phyloP scores from a whole-genome alignment of 352 stramenopile species.

The Bremia lactucae region DNA sequence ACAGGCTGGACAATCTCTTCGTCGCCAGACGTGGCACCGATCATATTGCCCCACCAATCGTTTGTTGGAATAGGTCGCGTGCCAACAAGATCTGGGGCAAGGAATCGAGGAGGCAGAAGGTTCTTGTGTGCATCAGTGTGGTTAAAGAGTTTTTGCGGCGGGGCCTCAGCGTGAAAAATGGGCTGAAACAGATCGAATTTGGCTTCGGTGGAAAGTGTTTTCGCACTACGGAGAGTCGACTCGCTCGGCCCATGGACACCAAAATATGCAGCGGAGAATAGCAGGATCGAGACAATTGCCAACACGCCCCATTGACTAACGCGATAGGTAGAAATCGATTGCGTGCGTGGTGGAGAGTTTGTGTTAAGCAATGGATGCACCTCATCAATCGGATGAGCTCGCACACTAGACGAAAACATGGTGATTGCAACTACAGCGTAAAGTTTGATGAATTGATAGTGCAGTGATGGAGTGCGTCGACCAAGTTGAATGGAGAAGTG shows the following conservation, averaged over 20 bases:
- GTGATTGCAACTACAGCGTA: no score
- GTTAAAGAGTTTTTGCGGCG: constrained; percentile 13
- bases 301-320: constrained; percentile 11
- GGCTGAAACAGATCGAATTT: constrained; percentile 24
- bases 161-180: constrained; percentile 22
- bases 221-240: constrained; percentile 10
- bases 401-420: constrained; percentile 13
- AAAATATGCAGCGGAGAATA: constrained; percentile 11
- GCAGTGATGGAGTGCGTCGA: no score
- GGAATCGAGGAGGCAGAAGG: constrained; percentile 42
- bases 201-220: constrained; percentile 8
- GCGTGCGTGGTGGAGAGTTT: constrained; percentile 3
- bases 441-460: no score
- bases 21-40: constrained; percentile 21
- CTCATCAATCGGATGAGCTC: constrained; percentile 9
- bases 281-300: constrained; percentile 9
- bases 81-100: constrained; percentile 31
- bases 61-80: constrained; percentile 50
- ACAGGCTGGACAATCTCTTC: constrained; percentile 36
- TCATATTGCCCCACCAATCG: constrained; percentile 70
- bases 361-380: constrained; percentile 16
- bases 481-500: no score
- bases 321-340: not conserved
- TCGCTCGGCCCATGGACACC: constrained; percentile 9
- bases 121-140: constrained; percentile 24